Conservation (phyloP, 495 filamentous ascomycete species). For the Aspergillus nidulans region DNA sequence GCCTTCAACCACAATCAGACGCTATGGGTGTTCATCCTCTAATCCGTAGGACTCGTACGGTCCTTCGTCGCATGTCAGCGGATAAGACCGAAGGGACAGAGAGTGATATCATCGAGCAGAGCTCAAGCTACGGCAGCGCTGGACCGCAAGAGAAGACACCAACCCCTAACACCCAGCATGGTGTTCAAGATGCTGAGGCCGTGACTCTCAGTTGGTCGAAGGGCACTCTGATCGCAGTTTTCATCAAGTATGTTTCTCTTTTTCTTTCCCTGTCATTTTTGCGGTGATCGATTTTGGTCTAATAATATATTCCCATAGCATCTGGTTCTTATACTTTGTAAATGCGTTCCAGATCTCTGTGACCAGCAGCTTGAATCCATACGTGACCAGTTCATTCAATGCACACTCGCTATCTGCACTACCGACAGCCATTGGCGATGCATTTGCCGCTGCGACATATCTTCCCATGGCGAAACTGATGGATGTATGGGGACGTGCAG, state of each 20-base stretch:
- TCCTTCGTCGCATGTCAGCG: neutral
- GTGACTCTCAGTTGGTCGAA: slow-evolving; percentile 23
- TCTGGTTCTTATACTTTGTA: slow-evolving; percentile 25
- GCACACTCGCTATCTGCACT: slow-evolving; percentile 31
- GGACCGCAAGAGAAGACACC: neutral
- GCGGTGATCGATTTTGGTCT: neutral
- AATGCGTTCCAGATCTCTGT: slow-evolving; percentile 16
- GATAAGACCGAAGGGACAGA: neutral
- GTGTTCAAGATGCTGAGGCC: slow-evolving; percentile 12
- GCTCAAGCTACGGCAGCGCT: neutral
- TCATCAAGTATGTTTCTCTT: slow-evolving; percentile 17
- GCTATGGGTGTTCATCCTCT: neutral
- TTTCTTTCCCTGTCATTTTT: no score
- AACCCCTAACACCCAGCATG: neutral
- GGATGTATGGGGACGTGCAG: slow-evolving; percentile 58
- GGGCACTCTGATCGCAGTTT: slow-evolving; percentile 20
- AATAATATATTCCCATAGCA: slow-evolving; percentile 4
- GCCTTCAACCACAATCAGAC: neutral
- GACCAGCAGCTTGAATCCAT: slow-evolving; percentile 21
- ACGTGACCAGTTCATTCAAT: slow-evolving; percentile 28
- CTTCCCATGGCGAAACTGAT: slow-evolving; percentile 61
- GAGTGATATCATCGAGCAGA: neutral
- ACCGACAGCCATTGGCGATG: slow-evolving; percentile 20
- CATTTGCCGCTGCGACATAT: slow-evolving; percentile 57
- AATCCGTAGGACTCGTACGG: neutral